Percentiles rank a stretch among this genome's conserved stretches.
Evolutionary conservation across 805 yeast genomes (phyloP).

Genomic region (Vanderwaltozyma polyspora): DNA sequence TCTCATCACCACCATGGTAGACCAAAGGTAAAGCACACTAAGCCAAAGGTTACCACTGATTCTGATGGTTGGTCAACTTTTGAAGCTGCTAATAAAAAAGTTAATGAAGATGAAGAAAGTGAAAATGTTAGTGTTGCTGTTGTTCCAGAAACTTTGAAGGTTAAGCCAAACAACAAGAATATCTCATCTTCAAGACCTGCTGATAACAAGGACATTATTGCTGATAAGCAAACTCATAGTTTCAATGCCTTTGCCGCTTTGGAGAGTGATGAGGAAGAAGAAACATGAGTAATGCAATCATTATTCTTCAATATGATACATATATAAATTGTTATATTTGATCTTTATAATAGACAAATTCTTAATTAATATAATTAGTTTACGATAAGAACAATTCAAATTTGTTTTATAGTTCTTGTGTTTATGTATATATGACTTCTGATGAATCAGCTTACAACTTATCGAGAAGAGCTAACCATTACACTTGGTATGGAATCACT

Average conservation of each 20-base stretch:
- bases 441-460: too few relatives aligned
- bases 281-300: conserved; percentile 9
- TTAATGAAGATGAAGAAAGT: conserved; percentile 32
- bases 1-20: conserved; percentile 36
- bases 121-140: conserved; percentile 22
- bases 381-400: too few relatives aligned
- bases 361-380: too few relatives aligned
- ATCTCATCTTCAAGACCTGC: conserved; percentile 65
- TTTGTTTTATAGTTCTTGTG: too few relatives aligned
- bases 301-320: neutral
- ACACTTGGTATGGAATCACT: too few relatives aligned
- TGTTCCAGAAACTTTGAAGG: conserved; percentile 38
- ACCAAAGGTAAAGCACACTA: conserved; percentile 50
- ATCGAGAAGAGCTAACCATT: too few relatives aligned
- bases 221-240: conserved; percentile 52
- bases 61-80: conserved; percentile 79
- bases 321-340: neutral
- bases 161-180: conserved; percentile 63
- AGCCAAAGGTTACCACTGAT: conserved; percentile 43
- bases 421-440: too few relatives aligned
- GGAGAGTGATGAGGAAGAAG: conserved; percentile 46
- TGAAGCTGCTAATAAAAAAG: conserved; percentile 26
- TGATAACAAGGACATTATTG: conserved; percentile 58
- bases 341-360: too few relatives aligned
- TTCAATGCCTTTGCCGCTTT: conserved; percentile 80